Evolutionary conservation across 169 alveolate genomes (phyloP).

Genomic region (Cryptosporidium canis): DNA sequence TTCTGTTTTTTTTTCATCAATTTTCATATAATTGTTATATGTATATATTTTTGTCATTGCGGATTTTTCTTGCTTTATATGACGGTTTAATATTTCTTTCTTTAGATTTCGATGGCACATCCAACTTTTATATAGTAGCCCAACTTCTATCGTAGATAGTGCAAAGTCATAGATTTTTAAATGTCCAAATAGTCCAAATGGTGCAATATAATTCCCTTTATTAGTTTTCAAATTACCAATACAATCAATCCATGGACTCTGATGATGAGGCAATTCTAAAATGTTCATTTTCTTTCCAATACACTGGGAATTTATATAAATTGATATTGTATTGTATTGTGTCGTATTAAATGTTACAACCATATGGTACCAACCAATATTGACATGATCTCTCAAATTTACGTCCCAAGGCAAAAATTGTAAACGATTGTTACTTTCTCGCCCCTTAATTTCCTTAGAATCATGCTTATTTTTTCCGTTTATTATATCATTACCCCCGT

Average conservation of each 20-base stretch:
- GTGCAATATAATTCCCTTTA: conserved; percentile 67
- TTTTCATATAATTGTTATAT: background rate
- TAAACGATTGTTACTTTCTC: background rate
- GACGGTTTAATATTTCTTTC: conserved; percentile 46
- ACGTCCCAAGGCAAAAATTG: conserved; percentile 61
- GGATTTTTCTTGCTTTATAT: conserved; percentile 63
- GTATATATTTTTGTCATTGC: conserved; percentile 45
- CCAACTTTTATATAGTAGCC: conserved; percentile 56
- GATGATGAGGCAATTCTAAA: conserved; percentile 66
- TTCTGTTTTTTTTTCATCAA: background rate
- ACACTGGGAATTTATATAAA: conserved; percentile 63
- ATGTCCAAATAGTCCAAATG: conserved; percentile 71
- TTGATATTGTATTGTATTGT: conserved; percentile 45
- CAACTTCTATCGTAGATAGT: conserved; percentile 43
- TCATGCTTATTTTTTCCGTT: background rate
- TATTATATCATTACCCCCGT: background rate
- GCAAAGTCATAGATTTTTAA: conserved; percentile 67
- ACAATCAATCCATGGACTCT: conserved; percentile 71
- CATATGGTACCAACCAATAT: conserved; percentile 65
- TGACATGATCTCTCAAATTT: conserved; percentile 30
- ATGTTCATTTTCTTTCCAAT: conserved; percentile 51
- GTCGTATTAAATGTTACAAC: conserved; percentile 57
- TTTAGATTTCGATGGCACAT: conserved; percentile 38
- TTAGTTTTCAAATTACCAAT: conserved; percentile 56
- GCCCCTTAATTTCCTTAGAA: background rate